Percentiles rank a stretch among this genome's conserved stretches.
phyloP scores from a whole-genome alignment of 345 rosid genomes.

The Gossypium raimondii region DNA sequence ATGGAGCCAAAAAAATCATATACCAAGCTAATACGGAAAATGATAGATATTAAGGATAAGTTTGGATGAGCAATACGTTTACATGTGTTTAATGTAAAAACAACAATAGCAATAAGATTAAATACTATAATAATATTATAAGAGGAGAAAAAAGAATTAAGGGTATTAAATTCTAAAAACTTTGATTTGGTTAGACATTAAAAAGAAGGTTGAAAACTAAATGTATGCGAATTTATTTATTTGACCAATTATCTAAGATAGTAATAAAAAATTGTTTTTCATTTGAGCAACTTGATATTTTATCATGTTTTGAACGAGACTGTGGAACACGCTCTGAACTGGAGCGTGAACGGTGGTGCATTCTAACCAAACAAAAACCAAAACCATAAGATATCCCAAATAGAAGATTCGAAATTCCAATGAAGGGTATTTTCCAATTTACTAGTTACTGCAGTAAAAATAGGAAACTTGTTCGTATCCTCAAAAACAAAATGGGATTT shows the following conservation, averaged over 20 bases:
- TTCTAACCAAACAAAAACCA: background rate
- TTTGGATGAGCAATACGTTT: rapidly evolving
- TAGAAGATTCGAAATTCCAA: background rate
- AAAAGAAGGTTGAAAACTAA: too few relatives aligned
- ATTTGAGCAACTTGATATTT: background rate
- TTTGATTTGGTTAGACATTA: too few relatives aligned
- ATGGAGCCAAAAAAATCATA: too few relatives aligned
- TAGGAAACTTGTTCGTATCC: background rate
- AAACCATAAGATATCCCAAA: background rate
- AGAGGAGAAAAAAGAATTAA: too few relatives aligned
- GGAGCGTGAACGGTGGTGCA: background rate
- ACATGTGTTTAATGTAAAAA: too few relatives aligned
- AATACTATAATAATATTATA: too few relatives aligned
- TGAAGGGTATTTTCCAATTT: background rate
- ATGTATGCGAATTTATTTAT: too few relatives aligned
- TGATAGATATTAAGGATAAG: rapidly evolving
- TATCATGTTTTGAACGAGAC: too few relatives aligned
- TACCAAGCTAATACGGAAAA: too few relatives aligned
- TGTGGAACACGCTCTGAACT: background rate
- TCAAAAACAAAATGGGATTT: background rate
- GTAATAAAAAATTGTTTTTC: too few relatives aligned
- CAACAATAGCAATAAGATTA: rapidly evolving
- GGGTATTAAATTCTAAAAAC: too few relatives aligned
- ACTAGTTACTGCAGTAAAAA: background rate
- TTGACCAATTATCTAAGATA: too few relatives aligned